Percentiles rank a stretch among this genome's conserved stretches.
These are phyloP conservation scores for Dionaea muscipula DNA, from an alignment of 179 eudicot species.

Conservation along the genomic window DNA sequence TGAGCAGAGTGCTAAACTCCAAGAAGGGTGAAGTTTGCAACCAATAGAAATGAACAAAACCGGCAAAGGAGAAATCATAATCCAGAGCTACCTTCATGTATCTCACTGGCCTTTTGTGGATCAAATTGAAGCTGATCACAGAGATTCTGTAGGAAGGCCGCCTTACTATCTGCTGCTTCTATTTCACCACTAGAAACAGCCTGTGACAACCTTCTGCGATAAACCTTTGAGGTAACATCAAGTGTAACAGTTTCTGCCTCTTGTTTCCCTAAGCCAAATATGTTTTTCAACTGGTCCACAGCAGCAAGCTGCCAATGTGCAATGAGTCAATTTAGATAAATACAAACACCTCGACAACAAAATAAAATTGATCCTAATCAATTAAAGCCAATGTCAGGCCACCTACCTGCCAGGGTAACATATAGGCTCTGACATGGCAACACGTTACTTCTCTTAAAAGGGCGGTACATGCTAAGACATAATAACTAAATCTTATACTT, in stretches of 20 bases:
- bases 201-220: constrained; percentile 61
- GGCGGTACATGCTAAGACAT: too few species aligned
- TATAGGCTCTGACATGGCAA: too few species aligned
- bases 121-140: constrained; percentile 75
- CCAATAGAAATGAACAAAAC: not conserved
- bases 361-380: not conserved
- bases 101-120: constrained; percentile 67
- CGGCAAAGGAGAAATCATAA: not conserved
- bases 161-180: constrained; percentile 76
- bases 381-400: not conserved
- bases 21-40: not conserved
- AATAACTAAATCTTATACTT: too few species aligned
- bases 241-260: constrained; percentile 64
- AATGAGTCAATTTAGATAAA: not conserved
- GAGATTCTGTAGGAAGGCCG: constrained; percentile 66
- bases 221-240: constrained; percentile 66
- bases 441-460: too few species aligned
- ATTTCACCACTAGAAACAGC: constrained; percentile 67
- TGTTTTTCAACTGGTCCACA: constrained; percentile 66
- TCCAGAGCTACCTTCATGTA: constrained; percentile 59
- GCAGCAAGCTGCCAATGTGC: constrained; percentile 50
- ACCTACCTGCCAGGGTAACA: too few species aligned
- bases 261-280: constrained; percentile 84
- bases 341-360: not conserved
- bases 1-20: too few species aligned